Conservation (phyloP, 2,329 filamentous ascomycete genomes). For the Chrysoporthe austroafricana region DNA sequence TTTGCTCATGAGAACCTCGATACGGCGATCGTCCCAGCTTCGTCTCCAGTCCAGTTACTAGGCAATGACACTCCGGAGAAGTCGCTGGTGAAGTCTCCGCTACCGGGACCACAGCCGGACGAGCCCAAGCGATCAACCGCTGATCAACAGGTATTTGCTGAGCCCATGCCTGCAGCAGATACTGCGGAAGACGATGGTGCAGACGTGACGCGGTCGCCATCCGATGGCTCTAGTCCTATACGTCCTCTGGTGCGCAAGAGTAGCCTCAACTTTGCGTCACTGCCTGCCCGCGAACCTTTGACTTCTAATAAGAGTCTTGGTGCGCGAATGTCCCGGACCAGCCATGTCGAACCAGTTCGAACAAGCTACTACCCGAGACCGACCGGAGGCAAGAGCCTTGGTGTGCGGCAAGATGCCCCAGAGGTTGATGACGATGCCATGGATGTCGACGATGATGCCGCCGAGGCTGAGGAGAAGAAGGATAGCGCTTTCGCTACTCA, state of each 20-base stretch:
- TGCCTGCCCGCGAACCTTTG: constrained; percentile 88
- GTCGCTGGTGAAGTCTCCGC: constrained; percentile 25
- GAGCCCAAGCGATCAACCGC: neutral
- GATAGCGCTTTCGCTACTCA: constrained; percentile 60
- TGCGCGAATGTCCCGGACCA: constrained; percentile 72
- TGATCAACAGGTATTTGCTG: constrained; percentile 21
- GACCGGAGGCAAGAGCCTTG: constrained; percentile 74
- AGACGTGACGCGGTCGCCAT: constrained; percentile 62
- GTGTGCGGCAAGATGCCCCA: constrained; percentile 50
- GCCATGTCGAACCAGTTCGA: constrained; percentile 74
- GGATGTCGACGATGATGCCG: constrained; percentile 49
- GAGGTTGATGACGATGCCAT: constrained; percentile 57
- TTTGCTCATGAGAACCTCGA: constrained; percentile 19
- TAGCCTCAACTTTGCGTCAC: constrained; percentile 89
- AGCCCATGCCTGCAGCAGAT: constrained; percentile 27
- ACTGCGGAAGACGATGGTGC: constrained; percentile 37
- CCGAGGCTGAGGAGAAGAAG: constrained; percentile 50
- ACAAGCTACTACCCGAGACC: constrained; percentile 75
- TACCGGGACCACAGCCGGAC: constrained; percentile 17
- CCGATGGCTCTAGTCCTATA: constrained; percentile 74
- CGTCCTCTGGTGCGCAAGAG: constrained; percentile 85
- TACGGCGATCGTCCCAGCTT: constrained; percentile 25
- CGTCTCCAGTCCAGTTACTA: constrained; percentile 30
- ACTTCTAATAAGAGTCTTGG: constrained; percentile 83
- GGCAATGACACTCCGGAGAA: constrained; percentile 15